A percentile compares a stretch with the other conserved stretches of the same genome.
Conservation (phyloP, 345 rosid species). For the Eucalyptus shirleyi region DNA sequence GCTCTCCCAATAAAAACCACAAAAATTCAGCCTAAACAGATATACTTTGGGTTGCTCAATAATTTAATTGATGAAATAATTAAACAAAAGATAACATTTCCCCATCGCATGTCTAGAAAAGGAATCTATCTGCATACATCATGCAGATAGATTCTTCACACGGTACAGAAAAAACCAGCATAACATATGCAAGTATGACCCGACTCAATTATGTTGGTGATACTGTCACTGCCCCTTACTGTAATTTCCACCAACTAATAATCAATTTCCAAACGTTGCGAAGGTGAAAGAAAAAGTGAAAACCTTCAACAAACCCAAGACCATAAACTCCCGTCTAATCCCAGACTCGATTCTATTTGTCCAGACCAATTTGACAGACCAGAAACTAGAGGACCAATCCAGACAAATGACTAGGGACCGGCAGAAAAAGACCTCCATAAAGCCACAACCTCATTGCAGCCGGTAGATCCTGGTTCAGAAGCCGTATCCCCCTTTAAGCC, state of each 20-base stretch:
- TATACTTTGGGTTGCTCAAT: not conserved
- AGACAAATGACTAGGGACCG: not conserved
- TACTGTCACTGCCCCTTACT: not conserved
- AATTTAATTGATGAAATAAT: not conserved
- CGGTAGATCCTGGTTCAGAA: not conserved
- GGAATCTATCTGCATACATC: not conserved
- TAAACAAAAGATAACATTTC: not conserved
- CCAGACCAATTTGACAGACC: not conserved
- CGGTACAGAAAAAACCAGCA: not conserved
- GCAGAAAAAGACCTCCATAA: not conserved
- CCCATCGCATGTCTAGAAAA: not conserved
- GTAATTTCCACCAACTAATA: not conserved
- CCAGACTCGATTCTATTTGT: not conserved
- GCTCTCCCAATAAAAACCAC: not conserved
- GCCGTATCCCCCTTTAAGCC: constrained; percentile 14
- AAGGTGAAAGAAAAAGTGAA: not conserved
- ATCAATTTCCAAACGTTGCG: not conserved
- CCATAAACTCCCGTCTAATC: not conserved
- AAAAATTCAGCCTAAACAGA: not conserved
- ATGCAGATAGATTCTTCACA: not conserved
- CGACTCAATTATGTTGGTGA: not conserved
- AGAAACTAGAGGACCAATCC: not conserved
- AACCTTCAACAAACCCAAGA: not conserved
- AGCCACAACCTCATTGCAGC: not conserved
- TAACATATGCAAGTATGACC: not conserved